Base-by-base conservation (phyloP, 2,329 filamentous ascomycete species). In the Exophiala spinifera region DNA sequence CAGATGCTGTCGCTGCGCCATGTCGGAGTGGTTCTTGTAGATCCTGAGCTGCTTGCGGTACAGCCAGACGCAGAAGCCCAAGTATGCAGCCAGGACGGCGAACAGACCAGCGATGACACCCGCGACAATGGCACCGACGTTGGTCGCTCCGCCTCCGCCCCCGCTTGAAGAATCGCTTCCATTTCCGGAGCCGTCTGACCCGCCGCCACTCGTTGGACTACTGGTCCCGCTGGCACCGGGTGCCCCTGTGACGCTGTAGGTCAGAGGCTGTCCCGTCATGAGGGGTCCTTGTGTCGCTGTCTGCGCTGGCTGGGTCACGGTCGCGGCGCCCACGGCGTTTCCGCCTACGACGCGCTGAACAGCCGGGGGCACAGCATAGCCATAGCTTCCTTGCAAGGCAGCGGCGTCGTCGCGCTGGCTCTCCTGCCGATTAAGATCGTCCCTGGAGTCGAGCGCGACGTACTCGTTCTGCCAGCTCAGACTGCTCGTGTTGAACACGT, bases 51-150 rank as follows among this genome's bases (percentile, higher is more conserved):
- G 86, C 46, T 84, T 84, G 23, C 86, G 79, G 74, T 90, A 90
- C 6, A 91, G 73, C 81, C 84, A 89, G 53, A 89, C 87, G 64
- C 83, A 87, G 75, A 89, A 89, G 55, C 86, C 87, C 21, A 89
- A 82, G 70, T 89, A 89, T 33, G 84, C 80, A 46, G 88, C 84
- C 55, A 84, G 78, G 51, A 87, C 63, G 45, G 82, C 81, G 3
- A 87, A 76, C 3, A 85, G 65, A n/a, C 84, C 86, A 0, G 87
- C 87, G 28, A 90, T 73, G 17, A 85, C 75, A 14, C 79, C 79
- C 0, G 79, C 79, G 10, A 81, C 72, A 48, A 83, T 83, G 51
- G 80, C 79, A 46, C 72, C 80, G 47, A 81, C 65, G 55, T 80
- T 79, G 10, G 74, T 69, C 1, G 73, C 73, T 23, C 56, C 53